phyloP scores from a whole-genome alignment of 192 early-diverging fungal species.

The Endogone sp. region DNA sequence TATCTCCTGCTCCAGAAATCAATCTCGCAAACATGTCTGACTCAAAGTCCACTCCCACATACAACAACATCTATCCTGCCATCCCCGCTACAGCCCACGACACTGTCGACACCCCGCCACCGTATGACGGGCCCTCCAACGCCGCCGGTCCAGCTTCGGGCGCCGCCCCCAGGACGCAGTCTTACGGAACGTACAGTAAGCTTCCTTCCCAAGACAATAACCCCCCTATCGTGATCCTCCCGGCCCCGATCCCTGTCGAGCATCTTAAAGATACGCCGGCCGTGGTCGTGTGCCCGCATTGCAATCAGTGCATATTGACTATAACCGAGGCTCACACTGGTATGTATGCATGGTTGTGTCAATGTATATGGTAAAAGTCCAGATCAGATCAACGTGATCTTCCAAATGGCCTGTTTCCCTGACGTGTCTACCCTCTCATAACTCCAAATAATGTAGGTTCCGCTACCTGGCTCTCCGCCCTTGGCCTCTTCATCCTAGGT shows the following conservation, averaged over 20 bases:
- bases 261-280: background rate
- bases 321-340: background rate
- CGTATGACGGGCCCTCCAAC: background rate
- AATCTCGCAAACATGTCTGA: too few species aligned
- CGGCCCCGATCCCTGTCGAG: background rate
- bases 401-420: too few species aligned
- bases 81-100: background rate
- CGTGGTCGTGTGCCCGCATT: slow-evolving; percentile 2
- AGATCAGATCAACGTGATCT: too few species aligned
- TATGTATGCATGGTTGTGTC: background rate
- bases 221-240: background rate
- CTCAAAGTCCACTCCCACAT: background rate
- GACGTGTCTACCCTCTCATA: background rate
- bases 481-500: slow-evolving; percentile 10
- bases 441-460: slow-evolving; percentile 1
- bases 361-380: too few species aligned
- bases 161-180: background rate
- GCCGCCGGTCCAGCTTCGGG: too few species aligned
- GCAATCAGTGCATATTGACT: background rate
- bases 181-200: background rate
- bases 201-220: background rate
- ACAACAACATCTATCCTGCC: background rate
- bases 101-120: background rate
- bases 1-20: too few species aligned
- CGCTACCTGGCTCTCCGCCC: background rate